These are phyloP conservation scores for Lachancea lanzarotensis DNA, from an alignment of 805 yeast genomes.

Conservation along the genomic window DNA sequence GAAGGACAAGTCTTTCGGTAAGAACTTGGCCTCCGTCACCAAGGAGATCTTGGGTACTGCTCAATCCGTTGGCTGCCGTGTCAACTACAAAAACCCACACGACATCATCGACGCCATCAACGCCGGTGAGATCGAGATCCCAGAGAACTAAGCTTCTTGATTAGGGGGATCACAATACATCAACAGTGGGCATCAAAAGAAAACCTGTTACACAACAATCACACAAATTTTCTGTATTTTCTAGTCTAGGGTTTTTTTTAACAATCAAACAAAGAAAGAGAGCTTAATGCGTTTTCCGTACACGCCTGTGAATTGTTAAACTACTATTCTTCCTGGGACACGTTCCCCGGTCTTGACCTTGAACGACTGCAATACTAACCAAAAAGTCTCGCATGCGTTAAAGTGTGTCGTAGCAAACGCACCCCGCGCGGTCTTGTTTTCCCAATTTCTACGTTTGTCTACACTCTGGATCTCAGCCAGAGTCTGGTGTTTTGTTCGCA, in stretches of 20 bases:
- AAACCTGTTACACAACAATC: slow-evolving; percentile 9
- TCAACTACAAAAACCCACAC: slow-evolving; percentile 98
- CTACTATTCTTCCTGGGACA: not conserved
- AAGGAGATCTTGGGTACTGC: slow-evolving; percentile 99
- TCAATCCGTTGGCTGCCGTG: slow-evolving; percentile 99
- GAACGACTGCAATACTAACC: not conserved
- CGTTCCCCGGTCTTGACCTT: too few species aligned
- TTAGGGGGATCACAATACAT: slow-evolving; percentile 15
- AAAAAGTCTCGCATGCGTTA: too few species aligned
- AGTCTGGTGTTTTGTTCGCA: not conserved
- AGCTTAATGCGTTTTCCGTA: slow-evolving; percentile 21
- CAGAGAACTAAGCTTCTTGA: slow-evolving; percentile 31
- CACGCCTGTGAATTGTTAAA: not conserved
- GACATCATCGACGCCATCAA: slow-evolving; percentile 97
- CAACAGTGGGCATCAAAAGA: slow-evolving; percentile 6
- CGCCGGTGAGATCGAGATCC: slow-evolving; percentile 90
- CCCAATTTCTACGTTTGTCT: slow-evolving; percentile 46
- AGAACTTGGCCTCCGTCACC: slow-evolving; percentile 91
- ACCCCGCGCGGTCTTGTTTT: not conserved
- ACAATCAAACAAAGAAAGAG: slow-evolving; percentile 11
- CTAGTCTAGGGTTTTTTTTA: slow-evolving; percentile 27
- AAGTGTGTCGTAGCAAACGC: too few species aligned
- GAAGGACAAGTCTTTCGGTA: slow-evolving; percentile 97
- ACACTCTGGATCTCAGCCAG: slow-evolving; percentile 82
- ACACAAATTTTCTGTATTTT: slow-evolving; percentile 23